Evolutionary conservation across 2,329 filamentous ascomycete genomes (phyloP).

Genomic region (Cryphonectria carpinicola): DNA sequence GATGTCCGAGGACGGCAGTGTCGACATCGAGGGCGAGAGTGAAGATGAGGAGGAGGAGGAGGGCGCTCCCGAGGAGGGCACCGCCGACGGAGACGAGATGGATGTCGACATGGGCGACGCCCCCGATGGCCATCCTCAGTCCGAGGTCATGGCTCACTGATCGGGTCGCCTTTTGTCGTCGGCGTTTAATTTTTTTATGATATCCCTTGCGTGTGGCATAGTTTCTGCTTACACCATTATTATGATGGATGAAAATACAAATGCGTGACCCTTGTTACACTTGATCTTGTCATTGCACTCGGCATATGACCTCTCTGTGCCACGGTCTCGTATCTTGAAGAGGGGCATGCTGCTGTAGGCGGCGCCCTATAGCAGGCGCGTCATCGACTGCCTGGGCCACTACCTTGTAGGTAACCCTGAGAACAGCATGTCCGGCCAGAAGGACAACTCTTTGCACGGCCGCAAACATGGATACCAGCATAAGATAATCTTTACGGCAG

Average conservation of each 20-base stretch:
- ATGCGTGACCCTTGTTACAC: neutral
- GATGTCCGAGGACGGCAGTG: constrained; percentile 44
- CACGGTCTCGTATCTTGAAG: neutral
- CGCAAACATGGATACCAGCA: neutral
- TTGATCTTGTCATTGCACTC: neutral
- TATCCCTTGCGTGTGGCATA: constrained; percentile 29
- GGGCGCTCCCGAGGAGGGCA: constrained; percentile 36
- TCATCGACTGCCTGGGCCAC: neutral
- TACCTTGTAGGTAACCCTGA: too few species aligned
- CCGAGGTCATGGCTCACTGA: constrained; percentile 29
- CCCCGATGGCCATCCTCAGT: constrained; percentile 23
- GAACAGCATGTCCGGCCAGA: neutral
- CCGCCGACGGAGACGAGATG: constrained; percentile 40
- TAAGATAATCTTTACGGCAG: neutral
- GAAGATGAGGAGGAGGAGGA: constrained; percentile 44
- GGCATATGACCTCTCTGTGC: neutral
- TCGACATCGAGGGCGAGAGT: constrained; percentile 45
- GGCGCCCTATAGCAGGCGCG: neutral
- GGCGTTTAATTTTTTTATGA: constrained; percentile 30
- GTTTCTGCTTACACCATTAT: constrained; percentile 17
- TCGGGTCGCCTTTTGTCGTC: constrained; percentile 18
- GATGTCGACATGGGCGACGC: constrained; percentile 40
- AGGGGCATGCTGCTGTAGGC: neutral
- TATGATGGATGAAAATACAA: constrained; percentile 16
- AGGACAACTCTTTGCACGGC: neutral